These are phyloP conservation scores for Suillus plorans DNA, from an alignment of 768 basidiomycete genomes.

Conservation along the genomic window DNA sequence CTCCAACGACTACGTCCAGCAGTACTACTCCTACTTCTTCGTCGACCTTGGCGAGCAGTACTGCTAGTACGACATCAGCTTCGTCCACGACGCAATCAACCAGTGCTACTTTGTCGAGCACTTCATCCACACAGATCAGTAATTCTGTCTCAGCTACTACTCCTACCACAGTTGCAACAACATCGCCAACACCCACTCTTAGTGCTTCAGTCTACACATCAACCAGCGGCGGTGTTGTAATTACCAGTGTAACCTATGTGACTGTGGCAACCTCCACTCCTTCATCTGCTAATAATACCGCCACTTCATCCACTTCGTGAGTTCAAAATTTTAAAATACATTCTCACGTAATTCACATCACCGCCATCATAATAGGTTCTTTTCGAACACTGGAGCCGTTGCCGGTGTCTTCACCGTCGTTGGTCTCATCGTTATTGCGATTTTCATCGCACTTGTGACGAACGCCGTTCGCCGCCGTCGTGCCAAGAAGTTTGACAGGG, in stretches of 20 bases:
- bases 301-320: constrained; percentile 22
- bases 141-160: neutral
- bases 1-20: neutral
- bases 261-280: neutral
- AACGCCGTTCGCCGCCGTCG: constrained; percentile 62
- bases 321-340: constrained; percentile 4
- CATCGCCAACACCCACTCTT: constrained; percentile 1
- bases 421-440: constrained; percentile 55
- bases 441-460: constrained; percentile 50
- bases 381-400: constrained; percentile 69
- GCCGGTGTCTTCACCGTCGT: constrained; percentile 72
- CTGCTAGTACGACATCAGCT: constrained; percentile 4
- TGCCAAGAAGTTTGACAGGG: constrained; percentile 64
- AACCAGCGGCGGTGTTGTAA: neutral
- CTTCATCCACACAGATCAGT: neutral
- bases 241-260: neutral
- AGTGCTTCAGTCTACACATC: constrained; percentile 1
- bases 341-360: constrained; percentile 9
- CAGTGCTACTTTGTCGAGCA: neutral
- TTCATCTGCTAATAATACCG: neutral
- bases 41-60: neutral
- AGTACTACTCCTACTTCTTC: neutral
- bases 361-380: constrained; percentile 48
- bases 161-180: neutral
- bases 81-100: neutral